These are phyloP conservation scores for Lunasporangiospora selenospora DNA, from an alignment of 192 early-diverging fungal genomes.

Conservation along the genomic window DNA sequence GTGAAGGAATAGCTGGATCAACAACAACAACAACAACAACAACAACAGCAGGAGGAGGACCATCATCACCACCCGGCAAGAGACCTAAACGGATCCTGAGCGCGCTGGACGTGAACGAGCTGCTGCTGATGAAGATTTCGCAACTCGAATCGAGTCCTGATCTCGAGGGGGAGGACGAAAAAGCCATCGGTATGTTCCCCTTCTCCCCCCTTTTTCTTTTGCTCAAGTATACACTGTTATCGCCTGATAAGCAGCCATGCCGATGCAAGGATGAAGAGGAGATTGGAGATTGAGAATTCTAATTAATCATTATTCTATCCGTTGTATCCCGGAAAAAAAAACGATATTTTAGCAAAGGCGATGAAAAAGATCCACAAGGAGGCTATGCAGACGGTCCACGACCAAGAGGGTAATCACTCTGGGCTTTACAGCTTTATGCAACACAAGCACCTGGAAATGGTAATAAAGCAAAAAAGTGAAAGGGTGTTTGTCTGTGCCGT, in stretches of 20 bases:
- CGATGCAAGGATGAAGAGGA: too few relatives aligned
- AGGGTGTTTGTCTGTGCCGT: too few relatives aligned
- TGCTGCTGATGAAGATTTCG: slow-evolving; percentile 64
- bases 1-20: too few relatives aligned
- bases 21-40: too few relatives aligned
- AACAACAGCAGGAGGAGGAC: too few relatives aligned
- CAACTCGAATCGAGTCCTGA: slow-evolving; percentile 58
- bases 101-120: slow-evolving; percentile 57
- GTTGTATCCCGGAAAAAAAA: slow-evolving; percentile 2
- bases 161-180: slow-evolving; percentile 66
- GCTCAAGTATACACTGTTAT: too few relatives aligned
- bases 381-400: slow-evolving; percentile 55
- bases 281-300: too few relatives aligned
- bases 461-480: too few relatives aligned
- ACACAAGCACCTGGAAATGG: slow-evolving; percentile 65
- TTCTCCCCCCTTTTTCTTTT: not conserved
- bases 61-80: too few relatives aligned
- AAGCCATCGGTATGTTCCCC: slow-evolving; percentile 54
- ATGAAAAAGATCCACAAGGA: slow-evolving; percentile 66
- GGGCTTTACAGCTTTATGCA: slow-evolving; percentile 58
- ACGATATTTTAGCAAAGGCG: slow-evolving; percentile 54
- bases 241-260: too few relatives aligned
- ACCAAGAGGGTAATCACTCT: slow-evolving; percentile 51
- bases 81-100: slow-evolving; percentile 43
- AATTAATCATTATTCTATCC: not conserved